Percentiles rank a stretch among this genome's conserved stretches.
Conservation (phyloP, 768 basidiomycete species). For the Termitomyces sp. region DNA sequence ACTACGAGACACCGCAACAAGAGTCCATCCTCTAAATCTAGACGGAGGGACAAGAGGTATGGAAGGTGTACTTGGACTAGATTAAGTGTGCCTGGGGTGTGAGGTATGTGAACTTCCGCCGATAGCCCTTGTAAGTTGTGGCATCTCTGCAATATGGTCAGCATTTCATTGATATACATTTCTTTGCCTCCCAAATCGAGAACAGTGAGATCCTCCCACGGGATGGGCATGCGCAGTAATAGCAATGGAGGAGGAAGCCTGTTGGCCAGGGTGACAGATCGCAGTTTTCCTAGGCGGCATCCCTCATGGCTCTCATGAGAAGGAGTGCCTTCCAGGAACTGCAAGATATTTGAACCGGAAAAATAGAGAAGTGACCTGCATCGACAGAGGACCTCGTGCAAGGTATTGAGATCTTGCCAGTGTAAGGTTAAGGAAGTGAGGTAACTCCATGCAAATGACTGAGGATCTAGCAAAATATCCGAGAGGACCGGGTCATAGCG, state of each 20-base stretch:
- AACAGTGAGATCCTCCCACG: not conserved
- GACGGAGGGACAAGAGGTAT: conserved; percentile 1
- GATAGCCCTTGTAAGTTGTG: not conserved
- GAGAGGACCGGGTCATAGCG: not conserved
- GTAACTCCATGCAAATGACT: not conserved
- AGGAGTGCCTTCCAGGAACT: not conserved
- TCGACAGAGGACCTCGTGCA: not conserved
- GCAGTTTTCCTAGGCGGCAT: not conserved
- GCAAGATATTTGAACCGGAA: conserved; percentile 1
- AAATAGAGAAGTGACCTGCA: conserved; percentile 1
- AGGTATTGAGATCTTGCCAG: not conserved
- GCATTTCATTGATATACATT: not conserved
- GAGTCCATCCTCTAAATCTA: conserved; percentile 1
- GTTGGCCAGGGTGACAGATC: not conserved
- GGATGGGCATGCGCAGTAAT: not conserved
- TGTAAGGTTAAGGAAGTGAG: conserved; percentile 1
- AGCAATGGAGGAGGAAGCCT: not conserved
- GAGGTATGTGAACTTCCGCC: not conserved
- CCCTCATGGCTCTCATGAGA: not conserved
- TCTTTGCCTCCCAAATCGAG: not conserved
- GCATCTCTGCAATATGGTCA: not conserved
- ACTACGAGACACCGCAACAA: not conserved
- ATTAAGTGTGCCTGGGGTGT: not conserved
- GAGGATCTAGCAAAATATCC: not conserved
- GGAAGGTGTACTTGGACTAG: not conserved